Percentiles rank a stretch among this genome's conserved stretches.
Conservation (phyloP, 78 protist species). For the Cyanophora paradoxa region DNA sequence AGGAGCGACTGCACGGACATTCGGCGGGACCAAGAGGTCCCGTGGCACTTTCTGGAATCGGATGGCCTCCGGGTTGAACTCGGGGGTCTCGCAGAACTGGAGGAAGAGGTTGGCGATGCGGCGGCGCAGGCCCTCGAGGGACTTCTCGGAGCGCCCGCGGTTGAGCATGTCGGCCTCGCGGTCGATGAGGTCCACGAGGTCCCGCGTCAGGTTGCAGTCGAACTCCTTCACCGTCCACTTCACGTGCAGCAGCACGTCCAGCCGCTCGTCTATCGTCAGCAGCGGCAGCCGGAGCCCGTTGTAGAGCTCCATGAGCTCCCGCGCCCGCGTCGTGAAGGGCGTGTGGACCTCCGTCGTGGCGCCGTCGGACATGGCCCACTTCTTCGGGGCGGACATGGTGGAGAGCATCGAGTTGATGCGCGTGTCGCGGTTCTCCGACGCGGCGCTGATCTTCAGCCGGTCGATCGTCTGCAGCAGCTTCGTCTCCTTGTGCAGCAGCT, state of each 20-base stretch:
- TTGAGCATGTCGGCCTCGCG: conserved; percentile 70
- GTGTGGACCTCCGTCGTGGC: conserved; percentile 41
- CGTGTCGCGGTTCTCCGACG: conserved; percentile 1
- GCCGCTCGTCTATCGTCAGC: conserved; percentile 51
- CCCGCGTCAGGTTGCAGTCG: conserved; percentile 57
- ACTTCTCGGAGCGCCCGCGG: conserved; percentile 33
- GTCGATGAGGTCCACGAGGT: conserved; percentile 60
- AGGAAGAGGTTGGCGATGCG: conserved; percentile 52
- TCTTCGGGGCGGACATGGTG: conserved; percentile 40
- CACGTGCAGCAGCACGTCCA: conserved; percentile 64
- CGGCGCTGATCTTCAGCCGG: conserved; percentile 33
- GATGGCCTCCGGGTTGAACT: conserved; percentile 67
- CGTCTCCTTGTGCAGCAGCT: conserved; percentile 52
- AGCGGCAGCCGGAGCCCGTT: conserved; percentile 13
- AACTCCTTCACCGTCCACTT: conserved; percentile 60
- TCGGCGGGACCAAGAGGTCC: no score
- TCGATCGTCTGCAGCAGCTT: conserved; percentile 65
- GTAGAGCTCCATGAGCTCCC: conserved; percentile 53
- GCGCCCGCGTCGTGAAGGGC: conserved; percentile 63
- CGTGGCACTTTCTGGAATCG: no score
- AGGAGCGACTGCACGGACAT: no score
- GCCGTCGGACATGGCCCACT: conserved; percentile 26
- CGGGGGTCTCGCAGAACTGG: conserved; percentile 60
- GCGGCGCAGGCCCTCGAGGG: conserved; percentile 41
- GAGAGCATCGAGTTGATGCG: conserved; percentile 11